Evolutionary conservation across 805 yeast species (phyloP).

Genomic region (Yamadazyma ubonensis): DNA sequence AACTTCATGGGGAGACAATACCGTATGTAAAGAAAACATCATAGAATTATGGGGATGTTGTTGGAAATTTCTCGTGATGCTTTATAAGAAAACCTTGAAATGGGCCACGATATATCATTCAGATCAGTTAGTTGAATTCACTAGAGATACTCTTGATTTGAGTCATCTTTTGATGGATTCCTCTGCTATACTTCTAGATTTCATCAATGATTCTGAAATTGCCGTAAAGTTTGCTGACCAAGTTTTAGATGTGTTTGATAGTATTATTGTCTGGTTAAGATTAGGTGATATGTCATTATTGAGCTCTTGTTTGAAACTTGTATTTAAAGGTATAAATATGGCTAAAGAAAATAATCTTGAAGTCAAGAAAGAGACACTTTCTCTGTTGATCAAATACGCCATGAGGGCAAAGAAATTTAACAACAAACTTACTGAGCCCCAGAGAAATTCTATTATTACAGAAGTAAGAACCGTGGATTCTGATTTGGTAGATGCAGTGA

Average conservation of each 20-base stretch:
- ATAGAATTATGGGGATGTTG: slow-evolving; percentile 59
- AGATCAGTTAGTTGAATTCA: slow-evolving; percentile 67
- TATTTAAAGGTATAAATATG: slow-evolving; percentile 62
- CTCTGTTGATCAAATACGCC: slow-evolving; percentile 61
- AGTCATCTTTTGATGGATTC: slow-evolving; percentile 69
- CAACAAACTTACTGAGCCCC: slow-evolving; percentile 67
- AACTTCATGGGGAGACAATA: slow-evolving; percentile 7
- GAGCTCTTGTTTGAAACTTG: slow-evolving; percentile 68
- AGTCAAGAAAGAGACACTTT: slow-evolving; percentile 53
- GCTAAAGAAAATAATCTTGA: slow-evolving; percentile 54
- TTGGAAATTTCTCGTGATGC: slow-evolving; percentile 72
- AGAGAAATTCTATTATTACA: slow-evolving; percentile 59
- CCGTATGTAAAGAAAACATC: background rate
- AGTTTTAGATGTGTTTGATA: slow-evolving; percentile 59
- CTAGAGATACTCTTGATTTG: slow-evolving; percentile 81
- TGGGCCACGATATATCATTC: slow-evolving; percentile 73
- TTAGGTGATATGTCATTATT: slow-evolving; percentile 76
- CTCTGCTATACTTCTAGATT: slow-evolving; percentile 26
- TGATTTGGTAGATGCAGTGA: slow-evolving; percentile 51
- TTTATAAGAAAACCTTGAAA: slow-evolving; percentile 60
- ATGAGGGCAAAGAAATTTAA: slow-evolving; percentile 64
- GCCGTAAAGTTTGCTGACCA: slow-evolving; percentile 23
- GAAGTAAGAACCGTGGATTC: slow-evolving; percentile 58
- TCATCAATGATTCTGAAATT: slow-evolving; percentile 8
- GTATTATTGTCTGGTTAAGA: slow-evolving; percentile 77